Evolutionary conservation across 2,329 filamentous ascomycete species (phyloP).

Genomic region (Phialocephala sp.): DNA sequence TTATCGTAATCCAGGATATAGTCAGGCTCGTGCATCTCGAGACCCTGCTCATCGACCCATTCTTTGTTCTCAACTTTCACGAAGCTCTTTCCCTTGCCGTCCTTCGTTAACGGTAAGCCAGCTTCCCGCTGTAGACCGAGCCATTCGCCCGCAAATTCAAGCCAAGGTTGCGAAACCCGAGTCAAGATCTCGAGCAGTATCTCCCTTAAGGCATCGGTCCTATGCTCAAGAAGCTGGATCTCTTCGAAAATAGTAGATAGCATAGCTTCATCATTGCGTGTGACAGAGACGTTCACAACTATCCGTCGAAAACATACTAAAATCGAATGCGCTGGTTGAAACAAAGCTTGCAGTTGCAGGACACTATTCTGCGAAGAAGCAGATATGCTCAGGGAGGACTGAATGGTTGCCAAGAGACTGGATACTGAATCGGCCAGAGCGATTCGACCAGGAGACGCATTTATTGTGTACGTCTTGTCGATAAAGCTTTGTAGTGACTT

Average conservation of each 20-base stretch:
- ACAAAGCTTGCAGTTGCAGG: slow-evolving; percentile 42
- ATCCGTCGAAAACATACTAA: slow-evolving; percentile 42
- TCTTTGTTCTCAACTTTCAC: slow-evolving; percentile 61
- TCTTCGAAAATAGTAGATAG: slow-evolving; percentile 66
- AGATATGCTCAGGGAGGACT: slow-evolving; percentile 39
- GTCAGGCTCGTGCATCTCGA: slow-evolving; percentile 62
- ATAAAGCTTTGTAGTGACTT: slow-evolving; percentile 40
- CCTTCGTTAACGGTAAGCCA: slow-evolving; percentile 58
- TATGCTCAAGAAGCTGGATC: slow-evolving; percentile 67
- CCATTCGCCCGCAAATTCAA: slow-evolving; percentile 74
- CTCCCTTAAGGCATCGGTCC: slow-evolving; percentile 63
- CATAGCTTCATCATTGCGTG: slow-evolving; percentile 62
- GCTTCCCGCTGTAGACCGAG: slow-evolving; percentile 69
- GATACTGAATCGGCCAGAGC: slow-evolving; percentile 46
- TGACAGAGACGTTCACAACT: slow-evolving; percentile 37
- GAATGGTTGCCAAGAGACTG: slow-evolving; percentile 43
- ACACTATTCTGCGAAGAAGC: slow-evolving; percentile 38
- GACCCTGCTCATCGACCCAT: slow-evolving; percentile 63
- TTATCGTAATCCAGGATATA: slow-evolving; percentile 67
- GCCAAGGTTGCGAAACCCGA: slow-evolving; percentile 68
- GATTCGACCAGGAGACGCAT: slow-evolving; percentile 39
- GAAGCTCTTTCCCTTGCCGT: slow-evolving; percentile 58
- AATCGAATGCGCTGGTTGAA: slow-evolving; percentile 40
- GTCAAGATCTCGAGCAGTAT: slow-evolving; percentile 71
- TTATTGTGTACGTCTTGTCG: slow-evolving; percentile 38